A percentile compares a stretch with the other conserved stretches of the same genome.
Evolutionary conservation across 768 basidiomycete species (phyloP).

Genomic region (Hygrocybe coccinea): DNA sequence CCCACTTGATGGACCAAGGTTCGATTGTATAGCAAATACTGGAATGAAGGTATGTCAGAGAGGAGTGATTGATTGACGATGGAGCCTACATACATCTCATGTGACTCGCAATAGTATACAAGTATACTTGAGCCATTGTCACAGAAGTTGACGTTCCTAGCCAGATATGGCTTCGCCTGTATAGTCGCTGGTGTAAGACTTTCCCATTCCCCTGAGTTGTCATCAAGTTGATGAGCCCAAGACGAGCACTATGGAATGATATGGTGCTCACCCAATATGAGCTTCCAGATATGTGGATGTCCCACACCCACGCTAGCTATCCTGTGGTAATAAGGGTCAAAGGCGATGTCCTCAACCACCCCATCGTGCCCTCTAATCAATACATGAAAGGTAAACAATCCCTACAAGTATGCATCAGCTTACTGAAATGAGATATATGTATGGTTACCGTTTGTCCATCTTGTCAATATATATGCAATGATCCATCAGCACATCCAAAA

Average conservation of each 20-base stretch:
- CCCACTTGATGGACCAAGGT: background rate
- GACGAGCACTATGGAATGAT: background rate
- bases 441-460: background rate
- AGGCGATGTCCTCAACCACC: background rate
- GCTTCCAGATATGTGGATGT: background rate
- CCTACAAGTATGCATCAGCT: background rate
- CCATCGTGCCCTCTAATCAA: background rate
- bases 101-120: background rate
- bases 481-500: background rate
- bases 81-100: background rate
- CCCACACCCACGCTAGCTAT: background rate
- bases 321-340: background rate
- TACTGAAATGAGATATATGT: background rate
- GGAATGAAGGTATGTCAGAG: background rate
- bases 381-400: background rate
- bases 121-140: background rate
- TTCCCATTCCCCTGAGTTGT: background rate
- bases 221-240: background rate
- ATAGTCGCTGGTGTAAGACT: background rate
- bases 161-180: background rate
- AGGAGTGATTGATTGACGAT: background rate
- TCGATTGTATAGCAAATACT: background rate
- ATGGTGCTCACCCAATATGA: background rate
- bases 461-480: background rate
- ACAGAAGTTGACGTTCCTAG: background rate